Conservation (phyloP, 106 monocot species). For the Dendrobium catenatum region DNA sequence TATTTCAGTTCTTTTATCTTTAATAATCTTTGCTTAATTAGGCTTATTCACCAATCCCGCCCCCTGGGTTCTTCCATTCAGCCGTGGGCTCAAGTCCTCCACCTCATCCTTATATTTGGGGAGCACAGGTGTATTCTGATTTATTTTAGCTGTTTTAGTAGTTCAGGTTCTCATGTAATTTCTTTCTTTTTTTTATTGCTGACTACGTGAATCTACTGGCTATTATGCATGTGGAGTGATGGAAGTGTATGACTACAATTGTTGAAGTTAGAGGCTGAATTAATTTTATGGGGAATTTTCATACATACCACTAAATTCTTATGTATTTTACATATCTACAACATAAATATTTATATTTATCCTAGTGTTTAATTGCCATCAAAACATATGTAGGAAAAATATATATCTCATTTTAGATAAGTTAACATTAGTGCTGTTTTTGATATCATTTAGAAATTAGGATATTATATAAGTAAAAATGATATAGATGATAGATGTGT, state of each 20-base stretch:
- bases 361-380: no score
- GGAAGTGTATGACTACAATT: not conserved
- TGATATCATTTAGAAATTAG: no score
- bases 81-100: constrained; percentile 73
- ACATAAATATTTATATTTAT: no score
- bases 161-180: not conserved
- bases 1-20: constrained; percentile 1
- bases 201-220: not conserved
- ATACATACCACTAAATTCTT: no score
- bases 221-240: not conserved
- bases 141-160: not conserved
- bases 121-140: constrained; percentile 65
- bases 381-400: no score
- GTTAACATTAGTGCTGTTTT: no score
- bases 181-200: not conserved
- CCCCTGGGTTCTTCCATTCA: constrained; percentile 85
- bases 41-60: constrained; percentile 83
- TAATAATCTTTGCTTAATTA: constrained; percentile 26
- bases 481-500: no score
- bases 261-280: not conserved
- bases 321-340: no score
- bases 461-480: no score
- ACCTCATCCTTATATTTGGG: constrained; percentile 95
- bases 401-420: no score
- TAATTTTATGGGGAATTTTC: no score